These are phyloP conservation scores for Diplodia mutila DNA, from an alignment of 2,329 filamentous ascomycete genomes.

Conservation along the genomic window DNA sequence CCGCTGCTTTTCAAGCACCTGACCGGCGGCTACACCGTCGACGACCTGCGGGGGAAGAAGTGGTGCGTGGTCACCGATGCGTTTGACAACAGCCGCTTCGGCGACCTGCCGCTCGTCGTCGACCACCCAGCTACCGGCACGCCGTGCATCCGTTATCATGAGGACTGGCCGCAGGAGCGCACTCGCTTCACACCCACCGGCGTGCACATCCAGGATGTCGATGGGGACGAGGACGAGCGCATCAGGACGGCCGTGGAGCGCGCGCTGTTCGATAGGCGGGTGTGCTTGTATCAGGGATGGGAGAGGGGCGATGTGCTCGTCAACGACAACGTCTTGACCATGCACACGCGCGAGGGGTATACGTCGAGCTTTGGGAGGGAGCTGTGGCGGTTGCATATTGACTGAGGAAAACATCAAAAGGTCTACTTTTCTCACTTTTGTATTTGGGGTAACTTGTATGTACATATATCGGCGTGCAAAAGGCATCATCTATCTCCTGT, in stretches of 20 bases:
- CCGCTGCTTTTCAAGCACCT: conserved; percentile 55
- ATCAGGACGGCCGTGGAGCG: conserved; percentile 42
- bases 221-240: conserved; percentile 4
- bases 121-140: conserved; percentile 51
- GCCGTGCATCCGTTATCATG: conserved; percentile 59
- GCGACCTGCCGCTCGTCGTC: conserved; percentile 50
- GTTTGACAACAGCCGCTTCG: conserved; percentile 52
- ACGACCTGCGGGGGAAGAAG: conserved; percentile 46
- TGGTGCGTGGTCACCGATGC: conserved; percentile 56
- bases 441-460: not conserved
- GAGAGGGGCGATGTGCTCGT: conserved; percentile 60
- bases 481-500: not conserved
- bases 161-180: conserved; percentile 58
- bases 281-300: conserved; percentile 57
- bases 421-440: not conserved
- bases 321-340: conserved; percentile 55
- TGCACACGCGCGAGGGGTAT: conserved; percentile 48
- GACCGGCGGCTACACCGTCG: conserved; percentile 42
- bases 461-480: not conserved
- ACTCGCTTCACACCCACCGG: conserved; percentile 54
- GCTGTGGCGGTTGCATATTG: conserved; percentile 26
- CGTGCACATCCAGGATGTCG: conserved; percentile 4
- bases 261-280: conserved; percentile 55
- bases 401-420: not conserved
- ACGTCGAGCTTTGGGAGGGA: conserved; percentile 9